Evolutionary conservation across 495 filamentous ascomycete species (phyloP).

Genomic region (Hyphodiscus hymeniophilus): DNA sequence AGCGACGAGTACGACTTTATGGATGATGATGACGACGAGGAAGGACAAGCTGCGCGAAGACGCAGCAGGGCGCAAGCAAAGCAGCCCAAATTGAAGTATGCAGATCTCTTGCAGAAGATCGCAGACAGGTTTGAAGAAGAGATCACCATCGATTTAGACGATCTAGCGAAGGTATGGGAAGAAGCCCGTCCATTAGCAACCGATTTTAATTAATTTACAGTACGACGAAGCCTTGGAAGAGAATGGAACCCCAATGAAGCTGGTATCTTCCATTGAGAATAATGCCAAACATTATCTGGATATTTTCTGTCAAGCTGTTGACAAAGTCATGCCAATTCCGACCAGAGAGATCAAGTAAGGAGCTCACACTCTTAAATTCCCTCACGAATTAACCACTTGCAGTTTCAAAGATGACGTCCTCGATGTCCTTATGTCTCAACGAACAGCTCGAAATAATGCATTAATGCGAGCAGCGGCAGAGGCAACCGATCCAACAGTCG

Average conservation of each 20-base stretch:
- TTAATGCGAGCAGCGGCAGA: slow-evolving; percentile 60
- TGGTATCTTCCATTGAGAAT: slow-evolving; percentile 75
- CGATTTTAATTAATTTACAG: slow-evolving; percentile 30
- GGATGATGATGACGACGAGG: slow-evolving; percentile 69
- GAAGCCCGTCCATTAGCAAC: neutral
- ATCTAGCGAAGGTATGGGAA: slow-evolving; percentile 58
- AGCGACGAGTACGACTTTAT: slow-evolving; percentile 86
- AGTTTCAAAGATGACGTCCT: slow-evolving; percentile 96
- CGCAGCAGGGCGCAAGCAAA: slow-evolving; percentile 33
- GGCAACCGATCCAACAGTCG: slow-evolving; percentile 48
- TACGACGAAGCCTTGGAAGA: slow-evolving; percentile 65
- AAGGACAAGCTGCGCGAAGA: slow-evolving; percentile 34
- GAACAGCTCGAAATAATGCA: slow-evolving; percentile 74
- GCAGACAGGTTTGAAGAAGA: slow-evolving; percentile 68
- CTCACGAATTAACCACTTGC: slow-evolving; percentile 3
- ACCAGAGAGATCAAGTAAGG: slow-evolving; percentile 68
- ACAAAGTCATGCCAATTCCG: slow-evolving; percentile 76
- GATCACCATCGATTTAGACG: slow-evolving; percentile 82
- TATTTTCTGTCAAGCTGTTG: slow-evolving; percentile 78
- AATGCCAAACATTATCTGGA: slow-evolving; percentile 97
- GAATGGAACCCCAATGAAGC: slow-evolving; percentile 46
- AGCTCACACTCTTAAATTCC: neutral
- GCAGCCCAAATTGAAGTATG: slow-evolving; percentile 76
- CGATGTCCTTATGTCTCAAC: slow-evolving; percentile 90
- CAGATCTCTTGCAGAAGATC: slow-evolving; percentile 80